Conservation (phyloP, 2,329 filamentous ascomycete genomes). For the Hortaea sp. region DNA sequence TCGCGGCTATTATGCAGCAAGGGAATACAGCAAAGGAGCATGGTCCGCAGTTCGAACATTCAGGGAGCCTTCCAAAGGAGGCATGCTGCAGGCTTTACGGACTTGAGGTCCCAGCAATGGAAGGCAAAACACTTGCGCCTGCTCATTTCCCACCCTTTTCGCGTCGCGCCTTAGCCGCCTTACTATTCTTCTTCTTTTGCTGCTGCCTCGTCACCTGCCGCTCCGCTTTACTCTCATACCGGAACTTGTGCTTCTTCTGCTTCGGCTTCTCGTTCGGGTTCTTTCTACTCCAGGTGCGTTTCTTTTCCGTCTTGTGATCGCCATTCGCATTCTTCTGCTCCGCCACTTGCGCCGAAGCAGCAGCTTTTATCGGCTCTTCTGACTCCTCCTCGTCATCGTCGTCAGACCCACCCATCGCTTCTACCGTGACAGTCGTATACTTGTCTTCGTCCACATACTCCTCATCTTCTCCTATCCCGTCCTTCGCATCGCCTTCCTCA, state of each 20-base stretch:
- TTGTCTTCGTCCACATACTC: conserved; percentile 96
- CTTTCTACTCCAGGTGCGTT: conserved; percentile 28
- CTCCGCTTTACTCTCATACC: conserved; percentile 83
- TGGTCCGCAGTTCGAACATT: no score
- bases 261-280: conserved; percentile 40
- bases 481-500: conserved; percentile 1
- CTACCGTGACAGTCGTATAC: conserved; percentile 89
- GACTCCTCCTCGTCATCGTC: conserved; percentile 28
- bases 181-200: conserved; percentile 58
- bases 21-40: no score
- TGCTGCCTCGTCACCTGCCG: conserved; percentile 53
- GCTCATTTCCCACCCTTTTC: conserved; percentile 1
- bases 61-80: no score
- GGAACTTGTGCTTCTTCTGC: conserved; percentile 78
- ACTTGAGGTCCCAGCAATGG: no score
- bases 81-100: no score
- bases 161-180: conserved; percentile 49
- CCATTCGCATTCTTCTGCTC: conserved; percentile 25
- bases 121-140: no score
- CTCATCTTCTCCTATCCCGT: conserved; percentile 46
- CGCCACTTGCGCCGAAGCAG: conserved; percentile 20
- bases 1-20: no score
- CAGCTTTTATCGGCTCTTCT: conserved; percentile 11
- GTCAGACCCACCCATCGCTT: conserved; percentile 55
- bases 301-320: conserved; percentile 13